Evolutionary conservation across 2,329 filamentous ascomycete genomes (phyloP), one percentile per base, ranked within the genome.

Genomic region (Monosporascus sp.): DNA sequence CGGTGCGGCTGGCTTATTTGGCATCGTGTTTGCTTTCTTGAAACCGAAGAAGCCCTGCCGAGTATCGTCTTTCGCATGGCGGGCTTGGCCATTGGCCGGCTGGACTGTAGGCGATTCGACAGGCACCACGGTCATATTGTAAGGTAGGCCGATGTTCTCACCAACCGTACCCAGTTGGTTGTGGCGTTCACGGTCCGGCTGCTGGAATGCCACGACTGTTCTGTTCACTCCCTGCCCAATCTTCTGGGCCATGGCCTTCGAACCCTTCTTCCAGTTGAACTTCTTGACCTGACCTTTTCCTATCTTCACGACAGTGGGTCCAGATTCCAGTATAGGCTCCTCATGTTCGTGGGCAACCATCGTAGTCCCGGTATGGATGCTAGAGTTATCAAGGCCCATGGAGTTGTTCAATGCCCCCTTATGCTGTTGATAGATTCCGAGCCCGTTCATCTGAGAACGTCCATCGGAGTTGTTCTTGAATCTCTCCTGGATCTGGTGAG

Each of bases 261-360:
- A 90, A 39, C 91, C 91, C 77, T 95, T 96, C 80, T 97, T 96
- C 92, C 94, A 97, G 74, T 96, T 96, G 74, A 97, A 97, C 70
- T 97, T 97, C 76, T 91, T 96, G 51, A 88, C 85, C 67, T 96
- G 91, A 31, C 89, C 91, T 74, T 97, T 97, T 63, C 91, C 86
- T 57, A 97, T 95, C 64, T 94, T 95, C 56, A 97, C 89, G 36
- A 97, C 89, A 56, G 96, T 94, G n/a, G 94, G 92, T 2, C 90
- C 88, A 27, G 85, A 78, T 57, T 84, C 81, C n/a, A 84, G 70
- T 52, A 83, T 77, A 0, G 77, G 78, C 41, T 94, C 90, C 46
- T 89, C 87, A 18, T 82, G 79, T 57, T 85, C 82, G 9, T 80
- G 77, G 22, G 79, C 76, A 50, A 87, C 76, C 61, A 85, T 68